These are phyloP conservation scores for Fusarium xylarioides DNA, from an alignment of 2,329 filamentous ascomycete species.

Conservation along the genomic window DNA sequence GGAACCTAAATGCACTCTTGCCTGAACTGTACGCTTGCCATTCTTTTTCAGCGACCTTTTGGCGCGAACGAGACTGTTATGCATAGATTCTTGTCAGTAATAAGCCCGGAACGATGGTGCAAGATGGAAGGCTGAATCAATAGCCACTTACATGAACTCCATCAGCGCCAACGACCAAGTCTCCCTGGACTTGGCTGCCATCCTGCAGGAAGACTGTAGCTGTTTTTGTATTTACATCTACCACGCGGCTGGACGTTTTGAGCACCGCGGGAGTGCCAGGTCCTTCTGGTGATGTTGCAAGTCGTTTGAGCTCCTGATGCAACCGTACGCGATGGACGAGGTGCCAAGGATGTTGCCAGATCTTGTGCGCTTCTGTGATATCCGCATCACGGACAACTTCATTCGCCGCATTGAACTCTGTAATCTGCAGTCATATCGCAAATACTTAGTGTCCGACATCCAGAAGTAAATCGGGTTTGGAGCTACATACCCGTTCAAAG, in stretches of 20 bases:
- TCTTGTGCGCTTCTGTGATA: conserved; percentile 46
- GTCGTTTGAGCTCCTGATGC: conserved; percentile 58
- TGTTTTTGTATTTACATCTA: conserved; percentile 52
- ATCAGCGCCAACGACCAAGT: conserved; percentile 64
- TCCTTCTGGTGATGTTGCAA: background rate
- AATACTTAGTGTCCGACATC: accelerated
- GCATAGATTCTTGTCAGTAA: background rate
- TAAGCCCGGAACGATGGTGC: no score
- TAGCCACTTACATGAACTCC: conserved; percentile 55
- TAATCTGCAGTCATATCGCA: background rate
- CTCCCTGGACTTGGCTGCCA: conserved; percentile 54
- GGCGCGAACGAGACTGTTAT: background rate
- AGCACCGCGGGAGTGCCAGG: conserved; percentile 31
- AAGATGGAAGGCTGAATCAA: accelerated
- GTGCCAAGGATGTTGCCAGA: conserved; percentile 60
- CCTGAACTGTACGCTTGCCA: conserved; percentile 52
- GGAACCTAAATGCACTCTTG: conserved; percentile 65
- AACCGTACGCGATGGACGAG: conserved; percentile 62
- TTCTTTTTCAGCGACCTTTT: conserved; percentile 18
- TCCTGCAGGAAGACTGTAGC: conserved; percentile 56
- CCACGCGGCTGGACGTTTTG: conserved; percentile 53
- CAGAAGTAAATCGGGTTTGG: accelerated
- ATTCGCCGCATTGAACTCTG: conserved; percentile 51
- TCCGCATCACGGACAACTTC: conserved; percentile 48
- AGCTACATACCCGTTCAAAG: background rate